Evolutionary conservation across 2,329 filamentous ascomycete genomes (phyloP).

Genomic region (Ascochyta clinopodiicola): DNA sequence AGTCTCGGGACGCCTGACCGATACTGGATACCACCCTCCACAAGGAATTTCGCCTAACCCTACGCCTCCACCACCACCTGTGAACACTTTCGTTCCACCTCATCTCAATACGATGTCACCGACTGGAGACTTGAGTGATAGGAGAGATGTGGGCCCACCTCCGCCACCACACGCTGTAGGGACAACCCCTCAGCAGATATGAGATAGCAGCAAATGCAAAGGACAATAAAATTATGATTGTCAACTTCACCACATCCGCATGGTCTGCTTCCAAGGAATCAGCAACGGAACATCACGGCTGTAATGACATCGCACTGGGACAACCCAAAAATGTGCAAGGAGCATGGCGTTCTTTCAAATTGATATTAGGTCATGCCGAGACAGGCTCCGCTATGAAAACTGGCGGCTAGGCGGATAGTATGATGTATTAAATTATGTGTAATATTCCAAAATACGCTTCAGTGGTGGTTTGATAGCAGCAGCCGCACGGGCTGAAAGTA

Average conservation of each 20-base stretch:
- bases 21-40: constrained; percentile 46
- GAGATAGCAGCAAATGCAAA: constrained; percentile 2
- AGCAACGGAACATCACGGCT: constrained; percentile 14
- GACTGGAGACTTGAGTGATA: constrained; percentile 41
- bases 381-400: constrained; percentile 1
- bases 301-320: constrained; percentile 16
- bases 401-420: background rate
- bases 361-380: background rate
- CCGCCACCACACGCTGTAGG: constrained; percentile 41
- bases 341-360: constrained; percentile 18
- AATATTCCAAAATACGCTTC: background rate
- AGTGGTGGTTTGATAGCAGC: background rate
- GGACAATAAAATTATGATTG: background rate
- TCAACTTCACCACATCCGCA: constrained; percentile 4
- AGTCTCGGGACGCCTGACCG: constrained; percentile 40
- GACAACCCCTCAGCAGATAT: constrained; percentile 39
- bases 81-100: constrained; percentile 19
- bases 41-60: constrained; percentile 39
- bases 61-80: constrained; percentile 38
- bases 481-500: background rate
- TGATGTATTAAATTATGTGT: constrained; percentile 13
- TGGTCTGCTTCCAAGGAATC: constrained; percentile 4
- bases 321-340: constrained; percentile 7
- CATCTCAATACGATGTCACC: constrained; percentile 20
- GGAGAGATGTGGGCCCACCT: constrained; percentile 30